phyloP scores from a whole-genome alignment of 2,329 filamentous ascomycete genomes.

The Drechslera avenae region DNA sequence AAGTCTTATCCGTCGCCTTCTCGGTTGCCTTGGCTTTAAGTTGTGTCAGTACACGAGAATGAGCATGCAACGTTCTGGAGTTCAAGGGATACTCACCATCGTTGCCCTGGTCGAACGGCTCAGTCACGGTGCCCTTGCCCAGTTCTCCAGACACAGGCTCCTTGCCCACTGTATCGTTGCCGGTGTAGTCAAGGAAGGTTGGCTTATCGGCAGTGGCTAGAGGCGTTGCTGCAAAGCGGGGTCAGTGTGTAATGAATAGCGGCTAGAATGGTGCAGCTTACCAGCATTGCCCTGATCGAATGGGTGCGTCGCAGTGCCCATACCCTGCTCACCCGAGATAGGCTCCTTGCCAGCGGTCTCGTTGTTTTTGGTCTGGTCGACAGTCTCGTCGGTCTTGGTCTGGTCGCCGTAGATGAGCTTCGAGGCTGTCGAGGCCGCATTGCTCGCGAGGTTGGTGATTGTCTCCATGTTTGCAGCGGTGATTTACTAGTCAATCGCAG shows the following conservation, averaged over 20 bases:
- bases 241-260: slow-evolving; percentile 9
- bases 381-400: slow-evolving; percentile 13
- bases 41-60: background rate
- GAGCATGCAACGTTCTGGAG: background rate
- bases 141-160: slow-evolving; percentile 77
- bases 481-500: slow-evolving; percentile 2
- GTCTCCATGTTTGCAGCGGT: slow-evolving; percentile 43
- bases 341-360: slow-evolving; percentile 64
- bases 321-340: slow-evolving; percentile 70
- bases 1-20: slow-evolving; percentile 5
- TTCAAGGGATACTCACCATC: slow-evolving; percentile 5
- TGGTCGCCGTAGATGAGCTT: slow-evolving; percentile 48
- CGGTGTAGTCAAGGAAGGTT: slow-evolving; percentile 20
- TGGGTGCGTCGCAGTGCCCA: slow-evolving; percentile 71
- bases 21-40: slow-evolving; percentile 10
- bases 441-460: slow-evolving; percentile 42
- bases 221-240: slow-evolving; percentile 18
- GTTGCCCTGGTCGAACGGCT: slow-evolving; percentile 83
- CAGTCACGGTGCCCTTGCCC: slow-evolving; percentile 69
- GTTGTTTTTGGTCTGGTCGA: slow-evolving; percentile 40
- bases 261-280: slow-evolving; percentile 37
- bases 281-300: slow-evolving; percentile 76
- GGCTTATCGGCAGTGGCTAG: slow-evolving; percentile 15
- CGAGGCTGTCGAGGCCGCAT: slow-evolving; percentile 34
- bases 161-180: slow-evolving; percentile 48